These are phyloP conservation scores for Magnolia kwangsiensis DNA, from an alignment of 164 flowering plant genomes.

Conservation along the genomic window DNA sequence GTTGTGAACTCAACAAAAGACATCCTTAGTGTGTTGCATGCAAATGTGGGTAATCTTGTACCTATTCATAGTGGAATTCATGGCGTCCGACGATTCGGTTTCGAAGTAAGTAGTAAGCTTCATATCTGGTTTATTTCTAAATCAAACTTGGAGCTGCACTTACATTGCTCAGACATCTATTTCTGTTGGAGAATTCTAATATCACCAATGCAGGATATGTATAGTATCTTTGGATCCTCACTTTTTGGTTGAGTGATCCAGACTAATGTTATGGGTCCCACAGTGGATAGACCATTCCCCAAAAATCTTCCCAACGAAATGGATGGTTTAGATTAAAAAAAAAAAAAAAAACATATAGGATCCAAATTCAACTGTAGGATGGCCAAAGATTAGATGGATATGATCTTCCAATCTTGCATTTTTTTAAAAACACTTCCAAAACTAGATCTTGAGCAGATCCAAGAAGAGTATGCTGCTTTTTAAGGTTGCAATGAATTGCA, in stretches of 20 bases:
- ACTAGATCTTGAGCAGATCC: background rate
- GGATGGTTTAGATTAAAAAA: background rate
- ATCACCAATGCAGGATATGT: background rate
- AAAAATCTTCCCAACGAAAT: background rate
- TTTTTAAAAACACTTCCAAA: no score
- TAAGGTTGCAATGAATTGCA: background rate
- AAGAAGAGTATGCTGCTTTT: background rate
- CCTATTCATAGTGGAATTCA: slow-evolving; percentile 28
- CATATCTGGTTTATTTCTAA: background rate
- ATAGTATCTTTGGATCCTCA: background rate
- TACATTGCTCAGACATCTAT: background rate
- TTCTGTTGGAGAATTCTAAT: background rate
- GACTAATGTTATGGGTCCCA: background rate
- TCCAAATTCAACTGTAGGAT: background rate
- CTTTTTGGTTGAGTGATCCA: background rate
- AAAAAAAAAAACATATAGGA: background rate
- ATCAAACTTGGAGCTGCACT: background rate
- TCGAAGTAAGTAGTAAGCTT: slow-evolving; percentile 30
- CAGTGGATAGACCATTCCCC: background rate
- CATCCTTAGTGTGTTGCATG: slow-evolving; percentile 29
- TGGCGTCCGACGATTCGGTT: slow-evolving; percentile 41
- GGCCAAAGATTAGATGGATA: background rate
- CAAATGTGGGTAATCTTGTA: slow-evolving; percentile 30
- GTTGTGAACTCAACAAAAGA: slow-evolving; percentile 44
- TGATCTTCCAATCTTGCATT: background rate